Evolutionary conservation across 495 filamentous ascomycete species (phyloP).

Genomic region (Daldinia concentrica): DNA sequence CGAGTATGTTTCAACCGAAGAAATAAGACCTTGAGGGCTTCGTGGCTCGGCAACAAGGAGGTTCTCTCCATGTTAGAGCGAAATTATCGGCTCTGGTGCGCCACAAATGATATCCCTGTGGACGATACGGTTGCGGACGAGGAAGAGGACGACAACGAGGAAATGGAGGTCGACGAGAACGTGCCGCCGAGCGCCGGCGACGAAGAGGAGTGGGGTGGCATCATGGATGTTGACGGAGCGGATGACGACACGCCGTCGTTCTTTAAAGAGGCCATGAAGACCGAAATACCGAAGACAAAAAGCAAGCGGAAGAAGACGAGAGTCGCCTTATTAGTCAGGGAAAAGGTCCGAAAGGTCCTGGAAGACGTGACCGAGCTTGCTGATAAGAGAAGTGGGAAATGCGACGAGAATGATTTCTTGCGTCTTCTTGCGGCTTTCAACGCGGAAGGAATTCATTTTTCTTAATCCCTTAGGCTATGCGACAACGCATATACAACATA

Average conservation of each 20-base stretch:
- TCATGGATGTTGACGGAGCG: slow-evolving; percentile 54
- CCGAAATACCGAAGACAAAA: slow-evolving; percentile 60
- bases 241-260: slow-evolving; percentile 73
- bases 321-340: slow-evolving; percentile 77
- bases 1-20: slow-evolving; percentile 82
- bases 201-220: slow-evolving; percentile 52
- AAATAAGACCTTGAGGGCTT: slow-evolving; percentile 76
- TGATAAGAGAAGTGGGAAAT: slow-evolving; percentile 82
- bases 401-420: slow-evolving; percentile 91
- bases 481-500: slow-evolving; percentile 3
- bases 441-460: slow-evolving; percentile 92
- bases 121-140: slow-evolving; percentile 71
- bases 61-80: slow-evolving; percentile 82
- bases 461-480: slow-evolving; percentile 54
- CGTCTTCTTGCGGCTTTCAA: slow-evolving; percentile 70
- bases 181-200: slow-evolving; percentile 62
- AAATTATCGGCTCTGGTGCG: slow-evolving; percentile 91
- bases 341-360: slow-evolving; percentile 84
- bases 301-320: slow-evolving; percentile 73
- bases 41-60: slow-evolving; percentile 76
- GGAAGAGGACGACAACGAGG: slow-evolving; percentile 60
- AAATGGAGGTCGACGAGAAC: slow-evolving; percentile 62
- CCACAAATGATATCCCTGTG: slow-evolving; percentile 78
- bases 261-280: slow-evolving; percentile 70
- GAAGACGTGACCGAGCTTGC: slow-evolving; percentile 78